Conservation (phyloP, 805 yeast species). For the Sugiyamaella lignohabitans region DNA sequence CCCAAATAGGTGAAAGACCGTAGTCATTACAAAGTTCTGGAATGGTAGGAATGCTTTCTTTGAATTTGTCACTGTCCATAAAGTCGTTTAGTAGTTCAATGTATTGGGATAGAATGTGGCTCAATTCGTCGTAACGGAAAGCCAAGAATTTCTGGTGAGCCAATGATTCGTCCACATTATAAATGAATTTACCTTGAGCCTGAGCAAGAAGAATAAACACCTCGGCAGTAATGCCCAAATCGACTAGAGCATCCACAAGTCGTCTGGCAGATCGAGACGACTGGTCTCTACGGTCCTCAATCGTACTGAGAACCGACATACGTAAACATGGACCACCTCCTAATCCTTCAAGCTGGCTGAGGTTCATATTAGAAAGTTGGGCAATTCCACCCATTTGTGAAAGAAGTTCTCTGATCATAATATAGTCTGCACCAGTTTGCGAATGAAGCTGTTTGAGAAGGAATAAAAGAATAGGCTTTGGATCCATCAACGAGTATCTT, state of each 20-base stretch:
- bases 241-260: constrained; percentile 42
- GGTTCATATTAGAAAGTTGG: constrained; percentile 58
- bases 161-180: constrained; percentile 31
- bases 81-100: constrained; percentile 52
- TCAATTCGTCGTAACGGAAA: constrained; percentile 64
- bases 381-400: constrained; percentile 75
- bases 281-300: constrained; percentile 51
- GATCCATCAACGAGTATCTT: constrained; percentile 48
- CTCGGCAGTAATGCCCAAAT: constrained; percentile 45
- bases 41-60: constrained; percentile 11
- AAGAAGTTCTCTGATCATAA: constrained; percentile 62
- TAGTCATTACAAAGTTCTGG: constrained; percentile 24
- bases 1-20: constrained; percentile 44
- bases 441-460: constrained; percentile 56
- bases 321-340: constrained; percentile 59
- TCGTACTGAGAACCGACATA: constrained; percentile 47
- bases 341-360: constrained; percentile 56
- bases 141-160: constrained; percentile 67
- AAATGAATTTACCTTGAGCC: constrained; percentile 37
- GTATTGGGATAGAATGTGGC: constrained; percentile 59
- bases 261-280: constrained; percentile 43
- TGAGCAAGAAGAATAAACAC: constrained; percentile 56
- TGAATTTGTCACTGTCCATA: constrained; percentile 27
- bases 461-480: constrained; percentile 54
- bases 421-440: constrained; percentile 52